These are phyloP conservation scores for Fusarium falciforme DNA, from an alignment of 2,329 filamentous ascomycete genomes.

Conservation along the genomic window DNA sequence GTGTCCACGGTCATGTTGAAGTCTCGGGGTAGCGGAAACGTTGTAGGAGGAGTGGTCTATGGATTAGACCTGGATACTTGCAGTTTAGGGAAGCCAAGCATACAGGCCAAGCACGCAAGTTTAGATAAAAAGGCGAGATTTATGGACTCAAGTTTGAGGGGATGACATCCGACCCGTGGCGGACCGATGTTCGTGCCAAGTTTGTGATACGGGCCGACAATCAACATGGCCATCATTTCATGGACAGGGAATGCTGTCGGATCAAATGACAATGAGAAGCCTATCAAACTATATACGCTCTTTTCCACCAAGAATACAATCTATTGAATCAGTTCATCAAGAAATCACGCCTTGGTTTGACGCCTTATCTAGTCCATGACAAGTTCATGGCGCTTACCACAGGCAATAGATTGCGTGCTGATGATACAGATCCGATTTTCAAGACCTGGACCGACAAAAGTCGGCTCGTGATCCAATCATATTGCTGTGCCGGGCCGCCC, in stretches of 20 bases:
- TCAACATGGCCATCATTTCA: neutral
- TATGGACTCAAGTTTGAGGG: neutral
- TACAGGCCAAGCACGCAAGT: neutral
- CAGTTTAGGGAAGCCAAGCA: neutral
- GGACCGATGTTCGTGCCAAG: neutral
- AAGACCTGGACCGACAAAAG: neutral
- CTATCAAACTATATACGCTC: neutral
- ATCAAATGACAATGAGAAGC: neutral
- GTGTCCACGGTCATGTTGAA: neutral
- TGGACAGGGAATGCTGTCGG: neutral
- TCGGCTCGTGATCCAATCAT: neutral
- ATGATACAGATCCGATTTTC: neutral
- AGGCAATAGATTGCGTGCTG: neutral
- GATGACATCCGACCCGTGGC: neutral
- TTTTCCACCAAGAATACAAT: neutral
- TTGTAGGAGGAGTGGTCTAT: neutral
- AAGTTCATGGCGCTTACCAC: neutral
- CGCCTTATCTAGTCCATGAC: neutral
- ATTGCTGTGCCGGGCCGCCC: neutral
- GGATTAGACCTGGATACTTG: neutral
- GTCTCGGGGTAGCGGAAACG: neutral
- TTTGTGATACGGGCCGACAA: neutral
- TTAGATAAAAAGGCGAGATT: neutral
- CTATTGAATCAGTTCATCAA: neutral
- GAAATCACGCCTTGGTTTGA: neutral